Evolutionary conservation across 179 eudicot genomes (phyloP).

Genomic region (Heliamphora pulchella): DNA sequence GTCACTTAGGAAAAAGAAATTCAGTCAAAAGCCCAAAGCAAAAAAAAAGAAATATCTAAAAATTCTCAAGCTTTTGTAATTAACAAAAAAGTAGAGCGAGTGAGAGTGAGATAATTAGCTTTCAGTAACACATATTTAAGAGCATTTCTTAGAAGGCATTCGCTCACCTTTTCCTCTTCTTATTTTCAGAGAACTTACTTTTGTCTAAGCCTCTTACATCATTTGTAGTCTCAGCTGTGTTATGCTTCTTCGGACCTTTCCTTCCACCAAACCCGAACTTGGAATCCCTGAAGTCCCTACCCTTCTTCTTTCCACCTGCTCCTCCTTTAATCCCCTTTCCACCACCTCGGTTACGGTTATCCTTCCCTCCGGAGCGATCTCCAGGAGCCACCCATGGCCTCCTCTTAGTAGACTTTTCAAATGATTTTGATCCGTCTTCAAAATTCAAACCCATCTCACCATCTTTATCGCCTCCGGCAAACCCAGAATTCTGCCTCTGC

Average conservation of each 20-base stretch:
- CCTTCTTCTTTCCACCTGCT: constrained; percentile 47
- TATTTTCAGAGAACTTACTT: too few relatives aligned
- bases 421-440: constrained; percentile 41
- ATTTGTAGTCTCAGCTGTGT: constrained; percentile 65
- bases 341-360: not conserved
- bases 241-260: constrained; percentile 84
- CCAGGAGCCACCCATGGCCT: constrained; percentile 49
- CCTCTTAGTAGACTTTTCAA: constrained; percentile 48
- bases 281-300: constrained; percentile 43
- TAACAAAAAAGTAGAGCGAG: too few relatives aligned
- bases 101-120: too few relatives aligned
- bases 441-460: constrained; percentile 48
- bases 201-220: constrained; percentile 44
- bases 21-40: too few relatives aligned
- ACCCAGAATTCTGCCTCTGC: constrained; percentile 68
- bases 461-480: constrained; percentile 40
- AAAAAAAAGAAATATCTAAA: too few relatives aligned
- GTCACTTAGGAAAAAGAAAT: too few relatives aligned
- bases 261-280: constrained; percentile 81
- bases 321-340: constrained; percentile 44
- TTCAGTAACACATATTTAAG: too few relatives aligned
- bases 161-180: too few relatives aligned
- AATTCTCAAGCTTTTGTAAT: too few relatives aligned
- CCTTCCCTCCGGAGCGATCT: not conserved
- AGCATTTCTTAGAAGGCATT: too few relatives aligned